Evolutionary conservation across 1,139 yeast genomes (phyloP).

Genomic region (Hyphopichia buzzinii): DNA sequence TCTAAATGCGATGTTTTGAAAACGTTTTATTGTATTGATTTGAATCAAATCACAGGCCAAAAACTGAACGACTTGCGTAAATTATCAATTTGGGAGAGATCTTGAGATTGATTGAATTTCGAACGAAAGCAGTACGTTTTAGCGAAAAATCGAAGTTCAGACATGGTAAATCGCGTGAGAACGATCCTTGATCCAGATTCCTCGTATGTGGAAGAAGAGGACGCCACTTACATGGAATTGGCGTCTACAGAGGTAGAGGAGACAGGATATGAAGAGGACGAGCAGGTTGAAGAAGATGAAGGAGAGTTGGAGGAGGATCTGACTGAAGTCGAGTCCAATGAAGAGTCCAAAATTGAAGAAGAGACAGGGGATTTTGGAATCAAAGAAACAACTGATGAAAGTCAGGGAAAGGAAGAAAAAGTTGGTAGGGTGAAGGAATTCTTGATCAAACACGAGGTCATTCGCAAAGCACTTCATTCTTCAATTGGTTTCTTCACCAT

Average conservation of each 20-base stretch:
- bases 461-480: slow-evolving; percentile 83
- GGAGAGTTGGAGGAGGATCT: slow-evolving; percentile 14
- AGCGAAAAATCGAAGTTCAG: too few relatives aligned
- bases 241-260: slow-evolving; percentile 18
- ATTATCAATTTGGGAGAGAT: too few relatives aligned
- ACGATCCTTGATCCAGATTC: slow-evolving; percentile 30
- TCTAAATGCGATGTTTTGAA: not conserved
- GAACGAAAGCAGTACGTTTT: too few relatives aligned
- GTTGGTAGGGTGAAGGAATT: slow-evolving; percentile 42
- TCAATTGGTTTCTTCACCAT: slow-evolving; percentile 82
- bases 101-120: too few relatives aligned
- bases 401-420: not conserved
- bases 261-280: slow-evolving; percentile 10
- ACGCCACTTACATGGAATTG: slow-evolving; percentile 32
- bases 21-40: too few relatives aligned
- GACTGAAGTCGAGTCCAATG: slow-evolving; percentile 9
- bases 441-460: slow-evolving; percentile 77
- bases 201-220: slow-evolving; percentile 40
- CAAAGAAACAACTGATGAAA: not conserved
- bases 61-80: too few relatives aligned
- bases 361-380: not conserved
- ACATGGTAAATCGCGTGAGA: slow-evolving; percentile 2
- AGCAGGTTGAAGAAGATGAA: slow-evolving; percentile 11
- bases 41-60: too few relatives aligned
- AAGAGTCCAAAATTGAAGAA: slow-evolving; percentile 2